Evolutionary conservation across 768 basidiomycete genomes (phyloP), one percentile per base, ranked within the genome.

Genomic region (Termitomyces sp.): DNA sequence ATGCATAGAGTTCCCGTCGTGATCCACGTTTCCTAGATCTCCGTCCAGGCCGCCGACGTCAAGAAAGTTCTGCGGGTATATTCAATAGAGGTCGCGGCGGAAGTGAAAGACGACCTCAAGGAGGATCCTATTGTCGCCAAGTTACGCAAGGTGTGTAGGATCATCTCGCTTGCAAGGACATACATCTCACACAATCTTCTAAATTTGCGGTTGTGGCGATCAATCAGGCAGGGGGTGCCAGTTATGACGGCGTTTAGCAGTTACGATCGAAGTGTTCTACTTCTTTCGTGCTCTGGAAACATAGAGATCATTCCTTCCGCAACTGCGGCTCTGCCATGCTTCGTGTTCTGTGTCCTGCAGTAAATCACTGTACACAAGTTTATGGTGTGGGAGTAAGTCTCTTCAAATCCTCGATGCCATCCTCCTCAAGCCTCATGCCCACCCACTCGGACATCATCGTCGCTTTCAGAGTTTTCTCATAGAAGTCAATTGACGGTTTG

Each of bases 1-100:
- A 37, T 40, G 46, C 48, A 39, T 47, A 26, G 43, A 37, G 42
- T 68, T 71, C 64, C 54, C 53, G 58, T 67, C 54, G 64, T 67
- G 72, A 70, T 71, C 67, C 68, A 61, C 66, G 53, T 62, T 53
- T 55, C 44, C 61, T 52, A 95, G 93, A 90, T 96, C 67, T 96
- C 95, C 58, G 94, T 98, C 4, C 95, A 98, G 68, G 68, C 86
- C 26, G 89, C 90, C 62, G 88, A 93, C 74, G 93, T 97, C 73
- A 96, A 97, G 77, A 68, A 75, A 47, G 86, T 88, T 56, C 73
- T 98, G 65, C 82, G 85, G 61, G 82, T 79, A 42, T 95, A 81
- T 75, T 92, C 92, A 52, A 88, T 97, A 67, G 93, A 97, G 66
- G 91, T 98, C 57, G 80, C 91, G 14, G 94, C 94, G 36, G 80